phyloP scores from a whole-genome alignment of 345 rosid genomes.

The Nephelium lappaceum region DNA sequence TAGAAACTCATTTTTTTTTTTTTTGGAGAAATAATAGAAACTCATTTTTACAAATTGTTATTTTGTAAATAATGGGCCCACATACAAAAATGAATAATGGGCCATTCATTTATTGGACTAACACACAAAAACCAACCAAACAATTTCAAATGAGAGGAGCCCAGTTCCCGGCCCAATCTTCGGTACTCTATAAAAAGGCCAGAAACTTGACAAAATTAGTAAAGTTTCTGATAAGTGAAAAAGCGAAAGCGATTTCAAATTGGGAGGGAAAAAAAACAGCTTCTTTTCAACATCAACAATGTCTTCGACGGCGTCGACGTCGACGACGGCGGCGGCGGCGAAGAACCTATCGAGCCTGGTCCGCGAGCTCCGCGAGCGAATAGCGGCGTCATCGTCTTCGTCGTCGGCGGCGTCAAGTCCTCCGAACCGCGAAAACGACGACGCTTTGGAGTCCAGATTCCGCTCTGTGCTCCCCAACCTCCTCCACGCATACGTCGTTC shows the following conservation, averaged over 20 bases:
- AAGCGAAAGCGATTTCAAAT: background rate
- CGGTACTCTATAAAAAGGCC: too few species aligned
- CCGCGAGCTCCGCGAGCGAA: slow-evolving; percentile 83
- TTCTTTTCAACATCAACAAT: background rate
- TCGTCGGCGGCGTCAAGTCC: slow-evolving; percentile 57
- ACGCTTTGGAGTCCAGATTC: slow-evolving; percentile 62
- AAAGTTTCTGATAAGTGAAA: too few species aligned
- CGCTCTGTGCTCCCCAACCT: slow-evolving; percentile 83
- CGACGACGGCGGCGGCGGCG: slow-evolving; percentile 25
- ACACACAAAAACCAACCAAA: too few species aligned
- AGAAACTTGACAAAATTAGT: too few species aligned
- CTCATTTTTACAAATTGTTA: too few species aligned
- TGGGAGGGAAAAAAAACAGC: slow-evolving; percentile 20
- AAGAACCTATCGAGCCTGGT: slow-evolving; percentile 67
- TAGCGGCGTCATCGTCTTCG: slow-evolving; percentile 73
- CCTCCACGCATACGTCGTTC: slow-evolving; percentile 69
- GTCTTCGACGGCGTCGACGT: background rate
- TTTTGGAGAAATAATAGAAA: too few species aligned
- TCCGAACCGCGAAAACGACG: slow-evolving; percentile 31
- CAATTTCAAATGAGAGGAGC: too few species aligned
- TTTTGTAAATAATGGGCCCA: too few species aligned
- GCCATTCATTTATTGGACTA: too few species aligned
- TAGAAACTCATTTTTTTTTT: too few species aligned
- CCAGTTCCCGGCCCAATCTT: too few species aligned
- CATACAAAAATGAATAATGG: too few species aligned